Evolutionary conservation across 2,329 filamentous ascomycete genomes (phyloP).

Genomic region (Aspergillus hiratsukae): DNA sequence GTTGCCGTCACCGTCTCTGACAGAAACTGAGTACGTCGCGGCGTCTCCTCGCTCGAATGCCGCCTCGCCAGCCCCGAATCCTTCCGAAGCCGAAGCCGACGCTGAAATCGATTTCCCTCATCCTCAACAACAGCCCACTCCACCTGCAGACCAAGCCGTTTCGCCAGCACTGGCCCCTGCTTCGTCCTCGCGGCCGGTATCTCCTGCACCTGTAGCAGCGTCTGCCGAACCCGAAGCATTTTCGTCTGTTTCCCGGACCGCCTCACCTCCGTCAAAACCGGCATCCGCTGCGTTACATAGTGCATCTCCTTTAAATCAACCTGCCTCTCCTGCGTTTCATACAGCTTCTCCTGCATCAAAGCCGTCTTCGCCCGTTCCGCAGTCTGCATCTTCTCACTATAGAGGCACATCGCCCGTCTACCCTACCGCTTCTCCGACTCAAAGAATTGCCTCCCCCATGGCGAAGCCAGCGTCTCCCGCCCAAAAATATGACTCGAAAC

Average conservation of each 20-base stretch:
- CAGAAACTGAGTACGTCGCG: conserved; percentile 26
- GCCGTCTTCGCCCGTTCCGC: background rate
- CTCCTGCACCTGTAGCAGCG: conserved; percentile 9
- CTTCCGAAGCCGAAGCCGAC: conserved; percentile 3
- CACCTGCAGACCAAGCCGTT: conserved; percentile 13
- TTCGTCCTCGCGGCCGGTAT: conserved; percentile 12
- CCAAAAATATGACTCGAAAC: conserved; percentile 16
- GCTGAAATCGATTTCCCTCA: conserved; percentile 5
- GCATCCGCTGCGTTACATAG: conserved; percentile 11
- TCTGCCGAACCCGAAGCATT: background rate
- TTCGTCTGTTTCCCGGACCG: background rate
- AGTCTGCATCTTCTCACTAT: conserved; percentile 10
- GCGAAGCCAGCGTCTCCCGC: conserved; percentile 6
- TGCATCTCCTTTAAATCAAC: conserved; percentile 6
- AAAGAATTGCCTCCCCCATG: conserved; percentile 6
- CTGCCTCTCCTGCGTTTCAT: conserved; percentile 10
- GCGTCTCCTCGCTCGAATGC: conserved; percentile 18
- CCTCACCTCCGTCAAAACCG: conserved; percentile 8
- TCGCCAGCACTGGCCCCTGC: conserved; percentile 10
- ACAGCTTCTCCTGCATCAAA: background rate
- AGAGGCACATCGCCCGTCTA: conserved; percentile 9
- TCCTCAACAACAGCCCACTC: conserved; percentile 7
- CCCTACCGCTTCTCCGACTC: conserved; percentile 11
- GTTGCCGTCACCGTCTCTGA: conserved; percentile 28
- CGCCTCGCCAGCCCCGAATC: conserved; percentile 9